phyloP scores from a whole-genome alignment of 108 stramenopile species.

The Skeletonema grethae region DNA sequence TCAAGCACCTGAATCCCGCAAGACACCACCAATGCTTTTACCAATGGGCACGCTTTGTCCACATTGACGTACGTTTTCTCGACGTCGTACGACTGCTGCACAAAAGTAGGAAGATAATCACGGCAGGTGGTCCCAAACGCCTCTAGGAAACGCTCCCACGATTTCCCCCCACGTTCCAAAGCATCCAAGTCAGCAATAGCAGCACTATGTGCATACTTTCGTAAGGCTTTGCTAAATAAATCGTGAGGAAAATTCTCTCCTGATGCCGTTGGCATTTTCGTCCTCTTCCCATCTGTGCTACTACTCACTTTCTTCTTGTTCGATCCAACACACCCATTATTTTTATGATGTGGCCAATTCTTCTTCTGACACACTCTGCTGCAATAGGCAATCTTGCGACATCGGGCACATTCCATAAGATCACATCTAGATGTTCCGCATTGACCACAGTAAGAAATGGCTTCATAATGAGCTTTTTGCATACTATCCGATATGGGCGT shows the following conservation, averaged over 20 bases:
- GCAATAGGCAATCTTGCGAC: slow-evolving; percentile 5
- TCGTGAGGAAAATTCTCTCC: slow-evolving; percentile 14
- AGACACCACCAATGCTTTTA: background rate
- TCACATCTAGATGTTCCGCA: slow-evolving; percentile 15
- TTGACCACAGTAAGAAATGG: slow-evolving; percentile 1
- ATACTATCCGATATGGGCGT: slow-evolving; percentile 6
- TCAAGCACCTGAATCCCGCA: slow-evolving; percentile 1
- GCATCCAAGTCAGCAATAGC: background rate
- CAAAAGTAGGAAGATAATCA: background rate
- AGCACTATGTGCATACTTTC: slow-evolving; percentile 1
- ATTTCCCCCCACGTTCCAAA: slow-evolving; percentile 6
- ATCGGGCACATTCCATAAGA: slow-evolving; percentile 3
- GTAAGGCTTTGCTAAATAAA: slow-evolving; percentile 6
- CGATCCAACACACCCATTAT: background rate
- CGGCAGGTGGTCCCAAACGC: slow-evolving; percentile 13
- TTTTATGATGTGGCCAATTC: slow-evolving; percentile 13
- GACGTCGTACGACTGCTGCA: no score
- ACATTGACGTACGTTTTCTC: background rate
- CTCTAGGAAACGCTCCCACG: slow-evolving; percentile 13
- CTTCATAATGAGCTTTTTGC: slow-evolving; percentile 11
- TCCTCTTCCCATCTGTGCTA: background rate
- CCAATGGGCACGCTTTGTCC: background rate
- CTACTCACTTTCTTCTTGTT: background rate
- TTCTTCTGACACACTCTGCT: slow-evolving; percentile 2
- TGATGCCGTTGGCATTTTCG: slow-evolving; percentile 9